Base-by-base conservation (phyloP, 768 basidiomycete species). In the Phylloporus scabripes region DNA sequence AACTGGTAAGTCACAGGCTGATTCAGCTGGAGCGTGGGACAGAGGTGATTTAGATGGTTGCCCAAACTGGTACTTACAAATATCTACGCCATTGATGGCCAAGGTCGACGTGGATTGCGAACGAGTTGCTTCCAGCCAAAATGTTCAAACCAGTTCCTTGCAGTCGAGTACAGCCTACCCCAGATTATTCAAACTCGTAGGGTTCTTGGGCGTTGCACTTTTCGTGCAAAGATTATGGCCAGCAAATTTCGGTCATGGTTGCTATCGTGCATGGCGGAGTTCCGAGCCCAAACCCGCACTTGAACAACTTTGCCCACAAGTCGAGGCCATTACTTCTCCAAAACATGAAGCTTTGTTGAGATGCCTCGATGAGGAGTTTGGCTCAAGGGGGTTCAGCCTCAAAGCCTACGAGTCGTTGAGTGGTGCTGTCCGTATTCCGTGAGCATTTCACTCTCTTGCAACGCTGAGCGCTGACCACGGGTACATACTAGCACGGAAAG, bases 401-500 rank as follows among this genome's bases (percentile, higher is more conserved):
- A 60, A 61, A 39, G 65, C 59, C 12, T 66, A 62, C 39, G 62
- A 66, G 36, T 70, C 58, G 37, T 55, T 73, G 28, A 60, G 68
- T 11, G 72, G 65, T 3, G 70, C 68, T 3, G 63, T 74, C 6
- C 56, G 63, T 28, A 65, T 74, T 15, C 66, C 65, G 61, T 69
- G 43, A 46, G 54, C 26, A 21, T 21, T 23, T 31, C 14, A 28
- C 21, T 24, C 26, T 26, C 15, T 29, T n/a, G n/a, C 3, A 14
- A 18, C 3, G 5, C 34, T 45, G 15, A 14, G n/a, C 3, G 5
- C 34, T 45, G 15, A 42, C 59, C 34, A 36, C 34, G 34, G 40
- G 6, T 15, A n/a, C 45, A n/a, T 32, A 20, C 39, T 20, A 81
- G 79, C 15, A 81, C 80, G 9, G 77, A 80, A 57, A 74, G 73